Conservation (phyloP, 768 basidiomycete species). For the Megacollybia marginata region DNA sequence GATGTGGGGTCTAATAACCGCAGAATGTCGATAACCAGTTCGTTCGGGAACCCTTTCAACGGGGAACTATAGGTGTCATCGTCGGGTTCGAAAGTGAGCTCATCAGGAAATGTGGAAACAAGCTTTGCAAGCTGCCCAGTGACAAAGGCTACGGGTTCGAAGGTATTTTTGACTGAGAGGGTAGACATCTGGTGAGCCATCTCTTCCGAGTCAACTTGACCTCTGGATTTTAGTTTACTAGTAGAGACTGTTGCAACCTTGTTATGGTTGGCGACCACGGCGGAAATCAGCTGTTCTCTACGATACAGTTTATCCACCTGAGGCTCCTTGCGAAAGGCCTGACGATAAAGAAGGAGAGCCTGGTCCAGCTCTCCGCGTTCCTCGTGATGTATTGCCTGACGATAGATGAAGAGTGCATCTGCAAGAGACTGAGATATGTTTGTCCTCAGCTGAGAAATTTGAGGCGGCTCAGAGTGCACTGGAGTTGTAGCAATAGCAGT, state of each 20-base stretch:
- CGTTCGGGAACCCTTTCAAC: slow-evolving; percentile 63
- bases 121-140: slow-evolving; percentile 40
- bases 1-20: slow-evolving; percentile 54
- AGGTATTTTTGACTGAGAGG: slow-evolving; percentile 16
- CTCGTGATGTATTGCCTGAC: slow-evolving; percentile 64
- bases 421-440: slow-evolving; percentile 27
- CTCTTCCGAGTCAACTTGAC: slow-evolving; percentile 18
- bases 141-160: slow-evolving; percentile 12
- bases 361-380: slow-evolving; percentile 69
- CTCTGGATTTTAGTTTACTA: background rate
- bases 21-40: slow-evolving; percentile 66
- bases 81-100: slow-evolving; percentile 59
- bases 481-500: background rate
- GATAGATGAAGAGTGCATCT: slow-evolving; percentile 59
- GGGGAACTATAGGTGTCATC: slow-evolving; percentile 52
- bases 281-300: slow-evolving; percentile 42
- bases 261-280: slow-evolving; percentile 16
- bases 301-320: slow-evolving; percentile 70
- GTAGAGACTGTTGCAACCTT: background rate
- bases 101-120: slow-evolving; percentile 38
- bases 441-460: background rate
- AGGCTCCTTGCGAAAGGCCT: slow-evolving; percentile 71
- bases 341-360: slow-evolving; percentile 69
- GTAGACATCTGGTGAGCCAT: slow-evolving; percentile 16
- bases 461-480: background rate